Evolutionary conservation across 331 rosid genomes (phyloP).

Genomic region (Telfairia occidentalis): DNA sequence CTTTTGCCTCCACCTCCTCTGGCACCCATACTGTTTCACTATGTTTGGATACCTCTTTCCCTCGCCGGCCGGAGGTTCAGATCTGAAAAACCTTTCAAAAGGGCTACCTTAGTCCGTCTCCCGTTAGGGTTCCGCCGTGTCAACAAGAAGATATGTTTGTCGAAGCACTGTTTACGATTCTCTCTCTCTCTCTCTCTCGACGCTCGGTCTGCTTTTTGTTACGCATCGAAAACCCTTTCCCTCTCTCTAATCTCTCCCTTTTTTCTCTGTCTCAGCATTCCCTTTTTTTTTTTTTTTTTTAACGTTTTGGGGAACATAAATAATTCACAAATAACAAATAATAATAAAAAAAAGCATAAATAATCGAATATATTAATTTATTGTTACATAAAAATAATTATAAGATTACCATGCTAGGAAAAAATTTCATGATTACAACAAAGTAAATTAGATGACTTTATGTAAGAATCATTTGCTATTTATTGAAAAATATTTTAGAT

Average conservation of each 20-base stretch:
- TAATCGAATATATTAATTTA: neutral
- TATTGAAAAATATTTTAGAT: neutral
- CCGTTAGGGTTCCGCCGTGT: slow-evolving; percentile 15
- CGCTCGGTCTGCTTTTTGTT: slow-evolving; percentile 4
- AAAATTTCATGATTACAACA: neutral
- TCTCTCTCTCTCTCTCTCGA: slow-evolving; percentile 9
- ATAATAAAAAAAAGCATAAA: neutral
- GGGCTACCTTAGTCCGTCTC: neutral
- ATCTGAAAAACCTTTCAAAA: slow-evolving; percentile 30
- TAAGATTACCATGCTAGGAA: neutral
- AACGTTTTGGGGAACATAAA: neutral
- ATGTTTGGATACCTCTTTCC: slow-evolving; percentile 17
- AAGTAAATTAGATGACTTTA: neutral
- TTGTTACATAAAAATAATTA: neutral
- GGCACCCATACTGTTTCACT: slow-evolving; percentile 42
- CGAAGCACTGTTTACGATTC: neutral
- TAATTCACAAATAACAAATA: neutral
- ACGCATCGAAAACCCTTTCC: slow-evolving; percentile 16
- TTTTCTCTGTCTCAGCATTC: neutral
- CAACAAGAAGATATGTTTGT: neutral
- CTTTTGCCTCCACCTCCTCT: slow-evolving; percentile 53
- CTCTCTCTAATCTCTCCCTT: slow-evolving; percentile 5
- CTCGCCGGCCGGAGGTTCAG: slow-evolving; percentile 24
- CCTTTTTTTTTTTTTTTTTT: neutral
- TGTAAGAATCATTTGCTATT: neutral